A percentile compares a stretch with the other conserved stretches of the same genome.
Conservation (phyloP, 495 filamentous ascomycete species). For the Tetracladium setigerum region DNA sequence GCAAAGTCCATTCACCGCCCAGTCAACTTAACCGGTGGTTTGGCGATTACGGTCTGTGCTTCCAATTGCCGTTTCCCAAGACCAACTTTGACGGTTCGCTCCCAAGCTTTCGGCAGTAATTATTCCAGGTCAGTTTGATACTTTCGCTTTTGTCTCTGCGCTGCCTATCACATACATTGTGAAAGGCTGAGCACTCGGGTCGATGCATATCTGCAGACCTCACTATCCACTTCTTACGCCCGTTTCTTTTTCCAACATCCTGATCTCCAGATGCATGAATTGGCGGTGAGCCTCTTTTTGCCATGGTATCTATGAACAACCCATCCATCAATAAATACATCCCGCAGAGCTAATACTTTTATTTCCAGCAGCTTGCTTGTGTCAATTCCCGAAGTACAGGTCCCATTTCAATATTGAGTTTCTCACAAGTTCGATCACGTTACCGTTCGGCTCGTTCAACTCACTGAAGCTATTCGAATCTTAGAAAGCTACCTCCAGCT, state of each 20-base stretch:
- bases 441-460: neutral
- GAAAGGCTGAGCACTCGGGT: conserved; percentile 10
- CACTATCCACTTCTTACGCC: conserved; percentile 1
- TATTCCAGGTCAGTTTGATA: conserved; percentile 13
- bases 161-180: conserved; percentile 3
- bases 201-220: conserved; percentile 17
- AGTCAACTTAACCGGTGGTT: conserved; percentile 11
- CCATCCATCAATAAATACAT: neutral
- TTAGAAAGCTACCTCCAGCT: conserved; percentile 3
- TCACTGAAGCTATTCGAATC: neutral
- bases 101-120: conserved; percentile 6
- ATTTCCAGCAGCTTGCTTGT: neutral
- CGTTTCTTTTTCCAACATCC: neutral
- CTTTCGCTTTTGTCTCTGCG: conserved; percentile 6
- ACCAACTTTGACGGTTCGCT: conserved; percentile 19
- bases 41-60: conserved; percentile 7
- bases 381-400: neutral
- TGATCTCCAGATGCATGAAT: conserved; percentile 5
- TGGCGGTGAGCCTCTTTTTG: conserved; percentile 15
- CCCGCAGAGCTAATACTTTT: neutral
- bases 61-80: conserved; percentile 8
- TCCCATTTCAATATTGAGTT: neutral
- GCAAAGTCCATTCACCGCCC: too few species aligned
- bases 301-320: neutral
- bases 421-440: neutral